Base-by-base conservation (phyloP, 1,139 yeast species). In the Yamadazyma spencermartinsiae region DNA sequence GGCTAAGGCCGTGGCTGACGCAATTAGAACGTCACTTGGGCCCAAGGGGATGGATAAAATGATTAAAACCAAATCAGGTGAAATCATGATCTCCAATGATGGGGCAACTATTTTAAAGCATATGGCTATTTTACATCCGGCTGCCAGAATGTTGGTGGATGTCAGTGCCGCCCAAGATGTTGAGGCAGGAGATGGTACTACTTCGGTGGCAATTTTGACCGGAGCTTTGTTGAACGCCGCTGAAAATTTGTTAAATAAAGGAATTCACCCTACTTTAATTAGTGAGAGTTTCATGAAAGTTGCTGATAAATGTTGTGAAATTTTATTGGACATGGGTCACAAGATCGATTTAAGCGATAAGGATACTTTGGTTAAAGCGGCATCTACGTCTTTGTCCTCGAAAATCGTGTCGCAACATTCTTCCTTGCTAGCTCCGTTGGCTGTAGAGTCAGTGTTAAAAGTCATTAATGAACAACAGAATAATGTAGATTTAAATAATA, bases 1-100 rank as follows among this genome's bases (percentile, higher is more conserved):
- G 1, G 98, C 98, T 8, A 75, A 95, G 55, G 98, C 98, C 3
- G 98, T 94, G 29, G 92, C 97, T 2, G 98, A 94, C 64, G 98
- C 98, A 37, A 89, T 92, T 58, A 79, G 98, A 63, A 92, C 99
- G 3, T 89, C 98, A 9, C 72, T 92, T 43, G 99, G 99, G 25
- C 99, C 99, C 38, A 90, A 89, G 63, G 98, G 99, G 44, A 92
- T 92, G 98, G 99, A 92, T 63, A 94, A 94, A 72, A 92, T 92
- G 98, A 87, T 87, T 68, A 89, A 87, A 65, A 89, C 98, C 23
- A 85, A 90, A 40, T 78, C 78, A 37, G 98, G 98, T 28, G 92
- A 92, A 57, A 86, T 92, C 52, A 86, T 92, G 56, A 90, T 94
- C 51, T 89, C 98, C 46, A 94, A 92, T 61, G 99, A 92, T 65